A percentile compares a stretch with the other conserved stretches of the same genome.
Evolutionary conservation across 202 grass and related monocot genomes (phyloP).

Genomic region (Eragrostis tef): DNA sequence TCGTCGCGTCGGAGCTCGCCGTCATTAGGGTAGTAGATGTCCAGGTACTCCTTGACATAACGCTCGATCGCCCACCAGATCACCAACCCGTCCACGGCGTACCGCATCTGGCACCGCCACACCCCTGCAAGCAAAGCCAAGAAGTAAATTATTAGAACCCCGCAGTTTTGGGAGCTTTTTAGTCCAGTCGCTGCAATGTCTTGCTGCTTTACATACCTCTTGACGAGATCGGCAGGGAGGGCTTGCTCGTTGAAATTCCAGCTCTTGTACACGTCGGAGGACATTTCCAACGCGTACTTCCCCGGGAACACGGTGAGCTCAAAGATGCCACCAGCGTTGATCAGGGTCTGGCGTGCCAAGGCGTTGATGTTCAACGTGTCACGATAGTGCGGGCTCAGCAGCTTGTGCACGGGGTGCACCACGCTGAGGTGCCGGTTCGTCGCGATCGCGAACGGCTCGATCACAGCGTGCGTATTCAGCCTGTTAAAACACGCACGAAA

Average conservation of each 20-base stretch:
- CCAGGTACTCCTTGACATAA: constrained; percentile 75
- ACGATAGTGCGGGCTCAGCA: constrained; percentile 72
- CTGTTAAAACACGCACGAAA: constrained; percentile 24
- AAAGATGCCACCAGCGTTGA: constrained; percentile 65
- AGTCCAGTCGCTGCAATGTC: not conserved
- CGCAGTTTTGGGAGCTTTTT: no score
- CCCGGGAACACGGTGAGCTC: constrained; percentile 60
- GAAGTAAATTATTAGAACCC: not conserved
- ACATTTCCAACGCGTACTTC: constrained; percentile 61
- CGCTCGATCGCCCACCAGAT: constrained; percentile 70
- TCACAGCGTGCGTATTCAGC: constrained; percentile 79
- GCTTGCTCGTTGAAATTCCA: constrained; percentile 79
- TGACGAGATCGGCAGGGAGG: constrained; percentile 68
- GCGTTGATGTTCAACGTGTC: constrained; percentile 89
- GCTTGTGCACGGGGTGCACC: constrained; percentile 75
- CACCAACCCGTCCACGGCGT: constrained; percentile 68
- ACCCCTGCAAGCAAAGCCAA: constrained; percentile 52
- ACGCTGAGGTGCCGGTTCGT: constrained; percentile 76
- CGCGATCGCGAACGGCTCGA: constrained; percentile 79
- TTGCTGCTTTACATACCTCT: constrained; percentile 54
- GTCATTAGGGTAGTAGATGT: constrained; percentile 68
- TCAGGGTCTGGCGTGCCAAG: constrained; percentile 62
- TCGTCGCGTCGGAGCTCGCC: constrained; percentile 44
- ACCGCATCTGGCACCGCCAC: constrained; percentile 57
- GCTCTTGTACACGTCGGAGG: constrained; percentile 66